These are phyloP conservation scores for Auriscalpium vulgare DNA, from an alignment of 768 basidiomycete species.

Conservation along the genomic window DNA sequence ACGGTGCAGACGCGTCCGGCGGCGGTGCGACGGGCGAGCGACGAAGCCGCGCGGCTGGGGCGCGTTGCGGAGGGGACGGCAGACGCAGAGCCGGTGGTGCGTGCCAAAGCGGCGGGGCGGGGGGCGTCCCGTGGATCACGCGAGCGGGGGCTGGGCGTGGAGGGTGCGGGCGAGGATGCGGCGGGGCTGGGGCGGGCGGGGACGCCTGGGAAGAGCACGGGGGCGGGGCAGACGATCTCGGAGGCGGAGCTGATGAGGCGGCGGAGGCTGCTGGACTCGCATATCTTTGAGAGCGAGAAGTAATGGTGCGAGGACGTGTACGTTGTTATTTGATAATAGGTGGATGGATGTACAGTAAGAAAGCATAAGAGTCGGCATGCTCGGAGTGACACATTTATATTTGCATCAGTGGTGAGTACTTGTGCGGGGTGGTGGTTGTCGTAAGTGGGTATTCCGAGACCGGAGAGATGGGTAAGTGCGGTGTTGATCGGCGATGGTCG, in stretches of 20 bases:
- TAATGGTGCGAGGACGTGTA: neutral
- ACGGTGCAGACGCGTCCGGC: conserved; percentile 15
- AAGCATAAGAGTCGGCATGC: no score
- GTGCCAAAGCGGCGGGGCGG: neutral
- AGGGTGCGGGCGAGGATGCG: conserved; percentile 5
- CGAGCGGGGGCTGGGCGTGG: conserved; percentile 6
- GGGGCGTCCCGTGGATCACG: neutral
- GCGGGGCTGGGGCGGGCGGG: neutral
- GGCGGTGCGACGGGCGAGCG: neutral
- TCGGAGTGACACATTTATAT: no score
- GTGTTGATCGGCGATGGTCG: no score
- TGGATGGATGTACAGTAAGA: neutral
- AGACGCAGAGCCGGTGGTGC: neutral
- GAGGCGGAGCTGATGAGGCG: conserved; percentile 75
- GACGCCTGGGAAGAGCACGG: conserved; percentile 16
- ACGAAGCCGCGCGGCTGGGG: neutral
- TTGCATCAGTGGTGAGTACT: no score
- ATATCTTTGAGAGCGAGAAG: conserved; percentile 38
- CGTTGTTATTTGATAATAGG: neutral
- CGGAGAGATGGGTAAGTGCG: no score
- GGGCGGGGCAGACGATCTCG: conserved; percentile 61
- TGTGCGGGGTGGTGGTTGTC: no score
- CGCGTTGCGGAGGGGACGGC: neutral
- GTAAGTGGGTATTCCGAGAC: no score
- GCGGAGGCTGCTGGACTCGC: conserved; percentile 67